phyloP scores from a whole-genome alignment of 345 rosid genomes.

The Eucalyptus fibrosa region DNA sequence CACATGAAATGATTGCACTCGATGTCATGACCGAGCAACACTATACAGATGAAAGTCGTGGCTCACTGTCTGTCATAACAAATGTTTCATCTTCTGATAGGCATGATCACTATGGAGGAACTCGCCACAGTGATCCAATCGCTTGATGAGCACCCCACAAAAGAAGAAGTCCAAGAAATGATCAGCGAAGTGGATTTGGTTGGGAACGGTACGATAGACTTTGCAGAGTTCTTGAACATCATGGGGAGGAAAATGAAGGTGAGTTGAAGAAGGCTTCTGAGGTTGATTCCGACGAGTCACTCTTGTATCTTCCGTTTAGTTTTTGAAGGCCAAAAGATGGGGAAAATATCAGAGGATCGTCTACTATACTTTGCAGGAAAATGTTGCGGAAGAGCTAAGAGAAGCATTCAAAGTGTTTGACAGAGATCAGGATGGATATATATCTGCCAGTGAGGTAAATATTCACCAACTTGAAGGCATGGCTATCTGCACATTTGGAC shows the following conservation, averaged over 20 bases:
- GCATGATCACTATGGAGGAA: constrained; percentile 32
- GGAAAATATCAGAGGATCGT: neutral
- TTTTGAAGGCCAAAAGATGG: neutral
- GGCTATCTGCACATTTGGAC: neutral
- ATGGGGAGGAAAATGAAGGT: constrained; percentile 41
- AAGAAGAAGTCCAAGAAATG: constrained; percentile 39
- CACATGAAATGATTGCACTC: neutral
- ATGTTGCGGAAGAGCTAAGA: constrained; percentile 30
- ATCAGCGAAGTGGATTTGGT: constrained; percentile 21
- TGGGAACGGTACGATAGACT: constrained; percentile 18
- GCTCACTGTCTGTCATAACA: neutral
- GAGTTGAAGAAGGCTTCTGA: neutral
- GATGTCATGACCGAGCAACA: neutral
- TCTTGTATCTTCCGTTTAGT: neutral
- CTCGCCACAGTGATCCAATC: constrained; percentile 18
- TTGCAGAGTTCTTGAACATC: constrained; percentile 27
- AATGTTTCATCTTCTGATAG: constrained; percentile 2
- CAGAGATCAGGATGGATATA: constrained; percentile 52
- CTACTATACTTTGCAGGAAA: constrained; percentile 15
- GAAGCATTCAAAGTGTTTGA: constrained; percentile 69
- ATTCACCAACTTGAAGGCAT: neutral
- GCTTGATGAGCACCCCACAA: constrained; percentile 24
- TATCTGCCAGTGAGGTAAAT: constrained; percentile 43
- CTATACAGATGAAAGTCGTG: neutral
- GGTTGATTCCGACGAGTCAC: neutral